Conservation (phyloP, 805 yeast species). For the Ogataea paraovalis region DNA sequence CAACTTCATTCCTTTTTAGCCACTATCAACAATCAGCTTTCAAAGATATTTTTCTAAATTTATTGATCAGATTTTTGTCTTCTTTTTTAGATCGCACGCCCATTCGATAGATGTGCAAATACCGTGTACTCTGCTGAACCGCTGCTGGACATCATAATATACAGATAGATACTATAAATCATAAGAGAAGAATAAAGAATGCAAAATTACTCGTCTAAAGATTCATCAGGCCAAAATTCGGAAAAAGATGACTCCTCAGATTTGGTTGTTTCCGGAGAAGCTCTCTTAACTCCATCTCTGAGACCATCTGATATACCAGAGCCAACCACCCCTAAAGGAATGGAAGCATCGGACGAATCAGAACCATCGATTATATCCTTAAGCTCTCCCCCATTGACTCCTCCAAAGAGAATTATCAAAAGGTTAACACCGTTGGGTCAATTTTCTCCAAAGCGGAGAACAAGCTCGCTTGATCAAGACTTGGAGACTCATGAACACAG, state of each 20-base stretch:
- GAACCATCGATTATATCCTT: background rate
- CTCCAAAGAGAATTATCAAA: conserved; percentile 20
- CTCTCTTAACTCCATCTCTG: background rate
- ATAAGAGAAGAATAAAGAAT: too few relatives aligned
- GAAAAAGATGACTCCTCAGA: background rate
- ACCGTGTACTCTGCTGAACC: too few relatives aligned
- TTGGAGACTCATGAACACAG: conserved; percentile 14
- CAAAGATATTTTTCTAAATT: too few relatives aligned
- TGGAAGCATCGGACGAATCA: background rate
- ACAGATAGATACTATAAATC: too few relatives aligned
- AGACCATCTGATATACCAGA: background rate
- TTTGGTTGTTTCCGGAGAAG: background rate
- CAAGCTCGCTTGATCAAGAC: conserved; percentile 16
- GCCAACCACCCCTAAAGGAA: background rate
- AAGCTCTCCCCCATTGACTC: conserved; percentile 22
- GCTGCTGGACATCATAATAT: too few relatives aligned
- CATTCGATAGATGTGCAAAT: too few relatives aligned
- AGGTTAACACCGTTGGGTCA: conserved; percentile 24
- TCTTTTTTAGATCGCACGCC: too few relatives aligned
- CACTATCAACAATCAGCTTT: too few relatives aligned
- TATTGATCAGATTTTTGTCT: too few relatives aligned
- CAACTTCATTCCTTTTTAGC: too few relatives aligned
- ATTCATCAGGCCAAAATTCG: background rate
- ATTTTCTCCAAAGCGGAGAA: conserved; percentile 15
- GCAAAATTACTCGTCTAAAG: background rate